phyloP scores from a whole-genome alignment of 2,329 filamentous ascomycete genomes.

The Colletotrichum abscissum region DNA sequence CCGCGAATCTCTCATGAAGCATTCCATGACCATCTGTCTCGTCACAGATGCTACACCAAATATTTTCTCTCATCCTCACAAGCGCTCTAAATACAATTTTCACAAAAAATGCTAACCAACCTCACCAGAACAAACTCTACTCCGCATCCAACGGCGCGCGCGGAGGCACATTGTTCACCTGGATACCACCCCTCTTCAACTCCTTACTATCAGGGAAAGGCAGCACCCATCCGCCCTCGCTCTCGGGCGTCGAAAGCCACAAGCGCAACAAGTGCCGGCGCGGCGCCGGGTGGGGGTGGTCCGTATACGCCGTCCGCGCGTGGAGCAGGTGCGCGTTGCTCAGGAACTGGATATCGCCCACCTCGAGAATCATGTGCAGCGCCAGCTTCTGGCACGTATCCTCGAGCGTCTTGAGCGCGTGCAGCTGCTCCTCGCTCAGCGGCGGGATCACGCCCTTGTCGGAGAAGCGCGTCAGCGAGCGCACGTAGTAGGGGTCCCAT shows the following conservation, averaged over 20 bases:
- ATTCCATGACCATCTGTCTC: no score
- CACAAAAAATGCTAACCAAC: background rate
- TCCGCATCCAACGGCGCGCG: conserved; percentile 82
- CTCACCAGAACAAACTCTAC: conserved; percentile 51
- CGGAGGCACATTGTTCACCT: conserved; percentile 84
- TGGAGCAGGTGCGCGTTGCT: conserved; percentile 85
- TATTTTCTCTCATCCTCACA: background rate
- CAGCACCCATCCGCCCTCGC: conserved; percentile 85
- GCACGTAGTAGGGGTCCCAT: conserved; percentile 92
- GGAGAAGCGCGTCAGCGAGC: conserved; percentile 79
- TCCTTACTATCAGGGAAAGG: conserved; percentile 84
- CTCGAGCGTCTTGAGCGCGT: conserved; percentile 78
- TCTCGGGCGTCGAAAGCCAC: conserved; percentile 86
- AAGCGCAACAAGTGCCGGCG: conserved; percentile 83
- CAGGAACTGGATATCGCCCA: conserved; percentile 87
- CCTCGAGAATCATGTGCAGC: conserved; percentile 84
- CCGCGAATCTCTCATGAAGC: no score
- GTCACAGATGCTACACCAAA: no score
- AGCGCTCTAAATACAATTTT: background rate
- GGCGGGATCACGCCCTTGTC: conserved; percentile 78
- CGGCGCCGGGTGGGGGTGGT: conserved; percentile 72
- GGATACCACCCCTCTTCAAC: conserved; percentile 90
- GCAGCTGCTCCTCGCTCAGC: conserved; percentile 74
- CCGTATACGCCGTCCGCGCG: conserved; percentile 81
- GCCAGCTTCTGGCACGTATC: conserved; percentile 78